Evolutionary conservation across 2,329 filamentous ascomycete species (phyloP).

Genomic region (Fusarium sororula): DNA sequence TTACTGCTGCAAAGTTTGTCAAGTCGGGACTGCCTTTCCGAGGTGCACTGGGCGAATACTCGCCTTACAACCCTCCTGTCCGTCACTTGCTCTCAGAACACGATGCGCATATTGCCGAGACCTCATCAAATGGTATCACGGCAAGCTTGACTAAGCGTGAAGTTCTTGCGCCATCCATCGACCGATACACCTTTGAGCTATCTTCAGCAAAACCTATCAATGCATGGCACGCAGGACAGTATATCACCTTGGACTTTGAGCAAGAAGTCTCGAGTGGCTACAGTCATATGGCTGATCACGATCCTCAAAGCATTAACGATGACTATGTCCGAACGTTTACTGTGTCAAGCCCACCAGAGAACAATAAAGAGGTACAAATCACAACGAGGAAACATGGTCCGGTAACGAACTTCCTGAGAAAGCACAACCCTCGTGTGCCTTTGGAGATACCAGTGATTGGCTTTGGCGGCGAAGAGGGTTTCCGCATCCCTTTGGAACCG

Average conservation of each 20-base stretch:
- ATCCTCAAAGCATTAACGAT: constrained; percentile 83
- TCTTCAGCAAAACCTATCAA: constrained; percentile 32
- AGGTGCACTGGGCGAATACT: constrained; percentile 65
- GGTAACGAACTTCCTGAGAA: constrained; percentile 73
- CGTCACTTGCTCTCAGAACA: constrained; percentile 71
- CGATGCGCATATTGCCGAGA: constrained; percentile 24
- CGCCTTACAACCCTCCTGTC: constrained; percentile 82
- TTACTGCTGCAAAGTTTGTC: constrained; percentile 71
- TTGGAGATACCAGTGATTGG: constrained; percentile 75
- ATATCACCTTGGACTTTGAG: constrained; percentile 78
- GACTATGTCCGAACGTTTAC: constrained; percentile 88
- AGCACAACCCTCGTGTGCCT: constrained; percentile 59
- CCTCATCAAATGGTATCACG: constrained; percentile 31
- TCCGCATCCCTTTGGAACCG: constrained; percentile 47
- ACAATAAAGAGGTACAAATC: constrained; percentile 69
- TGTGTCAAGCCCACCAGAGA: constrained; percentile 68
- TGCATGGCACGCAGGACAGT: constrained; percentile 75
- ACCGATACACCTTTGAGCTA: constrained; percentile 66
- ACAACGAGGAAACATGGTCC: constrained; percentile 75
- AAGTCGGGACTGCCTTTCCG: constrained; percentile 73
- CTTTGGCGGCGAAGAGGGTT: constrained; percentile 71
- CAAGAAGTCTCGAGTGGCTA: constrained; percentile 77
- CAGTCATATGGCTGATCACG: constrained; percentile 83
- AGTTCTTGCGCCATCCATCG: constrained; percentile 71
- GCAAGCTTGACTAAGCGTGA: constrained; percentile 69